These are phyloP conservation scores for Bipolaris sorokiniana DNA, from an alignment of 2,329 filamentous ascomycete genomes.

Conservation along the genomic window DNA sequence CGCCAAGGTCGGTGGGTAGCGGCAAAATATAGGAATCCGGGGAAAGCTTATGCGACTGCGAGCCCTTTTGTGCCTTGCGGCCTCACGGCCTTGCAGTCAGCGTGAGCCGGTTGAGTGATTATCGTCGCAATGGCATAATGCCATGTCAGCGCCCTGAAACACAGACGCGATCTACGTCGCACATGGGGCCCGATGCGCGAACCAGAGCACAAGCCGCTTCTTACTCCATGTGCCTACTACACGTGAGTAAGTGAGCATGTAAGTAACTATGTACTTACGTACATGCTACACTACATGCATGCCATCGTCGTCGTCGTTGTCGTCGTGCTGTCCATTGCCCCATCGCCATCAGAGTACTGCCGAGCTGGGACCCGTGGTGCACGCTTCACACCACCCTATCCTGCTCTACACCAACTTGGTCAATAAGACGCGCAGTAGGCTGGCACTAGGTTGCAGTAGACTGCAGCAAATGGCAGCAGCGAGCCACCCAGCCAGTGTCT, in stretches of 20 bases:
- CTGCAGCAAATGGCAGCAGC: slow-evolving; percentile 27
- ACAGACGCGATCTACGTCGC: slow-evolving; percentile 34
- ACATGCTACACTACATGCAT: not conserved
- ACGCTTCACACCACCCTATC: not conserved
- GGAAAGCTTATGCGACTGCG: slow-evolving; percentile 34
- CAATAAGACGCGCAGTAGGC: slow-evolving; percentile 32
- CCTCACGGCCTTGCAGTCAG: slow-evolving; percentile 22
- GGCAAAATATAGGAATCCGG: slow-evolving; percentile 35
- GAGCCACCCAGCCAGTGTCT: slow-evolving; percentile 30
- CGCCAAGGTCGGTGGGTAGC: slow-evolving; percentile 34
- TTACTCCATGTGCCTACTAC: not conserved
- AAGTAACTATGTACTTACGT: too few relatives aligned
- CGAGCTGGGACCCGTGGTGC: slow-evolving; percentile 15
- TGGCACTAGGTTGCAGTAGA: not conserved
- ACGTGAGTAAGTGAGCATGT: too few relatives aligned
- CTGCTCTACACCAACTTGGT: slow-evolving; percentile 17
- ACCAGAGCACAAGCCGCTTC: slow-evolving; percentile 16
- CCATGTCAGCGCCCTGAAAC: slow-evolving; percentile 33
- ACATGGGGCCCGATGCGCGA: slow-evolving; percentile 22
- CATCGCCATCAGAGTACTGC: slow-evolving; percentile 1
- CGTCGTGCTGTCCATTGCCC: slow-evolving; percentile 21
- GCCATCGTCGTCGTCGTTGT: slow-evolving; percentile 13
- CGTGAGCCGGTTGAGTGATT: slow-evolving; percentile 17
- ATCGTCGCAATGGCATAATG: not conserved
- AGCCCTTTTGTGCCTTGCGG: not conserved